Evolutionary conservation across 2,329 filamentous ascomycete genomes (phyloP).

Genomic region (Neoscytalidium dimidiatum): DNA sequence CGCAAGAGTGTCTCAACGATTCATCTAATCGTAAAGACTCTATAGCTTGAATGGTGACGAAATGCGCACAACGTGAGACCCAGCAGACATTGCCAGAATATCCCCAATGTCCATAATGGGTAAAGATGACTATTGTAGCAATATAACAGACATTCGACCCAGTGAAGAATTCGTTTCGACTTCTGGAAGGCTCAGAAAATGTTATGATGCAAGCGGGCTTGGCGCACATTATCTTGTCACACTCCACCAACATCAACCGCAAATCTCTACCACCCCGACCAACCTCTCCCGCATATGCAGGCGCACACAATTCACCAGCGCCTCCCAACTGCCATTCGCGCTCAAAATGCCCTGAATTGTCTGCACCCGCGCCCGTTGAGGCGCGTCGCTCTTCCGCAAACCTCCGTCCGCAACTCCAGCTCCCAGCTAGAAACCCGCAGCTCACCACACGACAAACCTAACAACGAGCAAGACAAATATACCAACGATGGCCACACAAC

Average conservation of each 20-base stretch:
- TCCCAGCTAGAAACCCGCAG: neutral
- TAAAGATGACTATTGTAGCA: no score
- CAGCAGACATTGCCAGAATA: no score
- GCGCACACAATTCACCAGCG: neutral
- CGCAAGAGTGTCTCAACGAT: no score
- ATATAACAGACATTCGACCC: no score
- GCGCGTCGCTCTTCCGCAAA: neutral
- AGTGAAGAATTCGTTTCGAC: no score
- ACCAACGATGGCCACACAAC: conserved; percentile 28
- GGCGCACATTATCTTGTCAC: neutral
- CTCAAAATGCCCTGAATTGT: neutral
- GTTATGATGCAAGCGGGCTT: conserved; percentile 3
- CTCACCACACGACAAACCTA: conserved; percentile 4
- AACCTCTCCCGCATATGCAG: neutral
- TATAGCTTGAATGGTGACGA: no score
- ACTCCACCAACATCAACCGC: neutral
- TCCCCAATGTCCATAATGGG: no score
- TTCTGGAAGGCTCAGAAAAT: neutral
- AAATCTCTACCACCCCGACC: neutral
- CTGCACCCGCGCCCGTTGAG: neutral
- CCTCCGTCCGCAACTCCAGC: conserved; percentile 3
- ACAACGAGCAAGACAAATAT: neutral
- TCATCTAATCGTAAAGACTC: no score
- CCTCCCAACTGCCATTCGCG: neutral
- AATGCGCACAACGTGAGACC: no score